Percentiles rank a stretch among this genome's conserved stretches.
Conservation (phyloP, 371 early-diverging fungal species). For the Mucor saturninus region DNA sequence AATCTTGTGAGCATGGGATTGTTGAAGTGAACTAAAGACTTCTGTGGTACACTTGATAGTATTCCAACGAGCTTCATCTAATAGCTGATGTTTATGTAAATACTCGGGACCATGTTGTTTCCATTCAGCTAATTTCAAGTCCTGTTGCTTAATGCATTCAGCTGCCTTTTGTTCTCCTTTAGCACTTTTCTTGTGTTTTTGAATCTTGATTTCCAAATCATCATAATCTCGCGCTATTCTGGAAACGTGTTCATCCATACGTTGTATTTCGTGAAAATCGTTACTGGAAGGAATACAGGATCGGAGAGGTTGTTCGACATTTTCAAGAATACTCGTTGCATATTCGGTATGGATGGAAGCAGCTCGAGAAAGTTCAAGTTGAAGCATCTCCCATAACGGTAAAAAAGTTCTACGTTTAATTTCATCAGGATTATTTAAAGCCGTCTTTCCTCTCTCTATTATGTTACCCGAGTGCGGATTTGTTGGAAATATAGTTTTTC, state of each 20-base stretch:
- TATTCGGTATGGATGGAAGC: conserved; percentile 21
- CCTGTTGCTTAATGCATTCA: conserved; percentile 32
- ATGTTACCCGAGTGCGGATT: conserved; percentile 24
- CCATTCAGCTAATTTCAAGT: conserved; percentile 45
- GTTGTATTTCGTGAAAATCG: conserved; percentile 10
- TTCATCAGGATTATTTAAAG: not conserved
- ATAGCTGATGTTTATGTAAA: conserved; percentile 54
- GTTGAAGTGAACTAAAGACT: conserved; percentile 57
- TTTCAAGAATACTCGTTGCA: conserved; percentile 14
- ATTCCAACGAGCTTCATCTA: conserved; percentile 54
- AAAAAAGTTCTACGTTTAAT: conserved; percentile 18
- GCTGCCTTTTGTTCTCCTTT: conserved; percentile 44
- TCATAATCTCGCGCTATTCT: conserved; percentile 38
- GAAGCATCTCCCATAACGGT: conserved; percentile 28
- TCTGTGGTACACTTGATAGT: conserved; percentile 41
- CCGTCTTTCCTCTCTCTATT: not conserved
- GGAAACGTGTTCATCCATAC: conserved; percentile 8
- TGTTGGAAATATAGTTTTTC: conserved; percentile 21
- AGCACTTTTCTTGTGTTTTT: conserved; percentile 47
- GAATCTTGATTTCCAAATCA: conserved; percentile 20
- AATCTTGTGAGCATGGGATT: conserved; percentile 40
- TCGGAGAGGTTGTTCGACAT: conserved; percentile 26
- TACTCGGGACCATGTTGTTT: conserved; percentile 44
- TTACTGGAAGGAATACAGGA: not conserved
- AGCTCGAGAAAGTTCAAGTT: conserved; percentile 14